Conservation (phyloP, 352 stramenopile species). For the Pythium aquatile region DNA sequence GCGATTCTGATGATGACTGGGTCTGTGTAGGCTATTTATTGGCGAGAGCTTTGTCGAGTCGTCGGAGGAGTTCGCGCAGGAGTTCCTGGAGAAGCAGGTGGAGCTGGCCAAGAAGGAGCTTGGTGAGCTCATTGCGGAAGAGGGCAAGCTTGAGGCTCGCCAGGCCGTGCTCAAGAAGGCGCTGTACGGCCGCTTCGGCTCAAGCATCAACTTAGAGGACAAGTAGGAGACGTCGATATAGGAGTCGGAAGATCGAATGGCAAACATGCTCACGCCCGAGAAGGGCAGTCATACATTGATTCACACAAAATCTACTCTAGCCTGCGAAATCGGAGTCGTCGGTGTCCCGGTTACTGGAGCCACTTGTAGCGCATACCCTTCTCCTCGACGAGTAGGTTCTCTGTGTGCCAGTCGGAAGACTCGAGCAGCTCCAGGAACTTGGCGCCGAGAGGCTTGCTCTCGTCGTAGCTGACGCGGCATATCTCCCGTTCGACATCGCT, state of each 20-base stretch:
- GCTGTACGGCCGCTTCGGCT: slow-evolving; percentile 95
- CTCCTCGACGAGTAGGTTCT: slow-evolving; percentile 68
- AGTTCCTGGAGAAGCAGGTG: slow-evolving; percentile 92
- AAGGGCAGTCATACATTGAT: not conserved
- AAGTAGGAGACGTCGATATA: slow-evolving; percentile 43
- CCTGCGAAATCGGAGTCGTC: slow-evolving; percentile 3
- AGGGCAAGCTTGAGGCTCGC: slow-evolving; percentile 85
- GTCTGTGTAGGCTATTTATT: slow-evolving; percentile 76
- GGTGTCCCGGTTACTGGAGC: slow-evolving; percentile 17
- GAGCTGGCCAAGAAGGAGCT: slow-evolving; percentile 78
- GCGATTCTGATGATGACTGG: not conserved
- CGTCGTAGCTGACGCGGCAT: slow-evolving; percentile 34
- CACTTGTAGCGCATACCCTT: slow-evolving; percentile 60
- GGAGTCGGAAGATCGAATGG: not conserved
- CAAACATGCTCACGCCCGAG: not conserved
- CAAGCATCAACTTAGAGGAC: slow-evolving; percentile 97
- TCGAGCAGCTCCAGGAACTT: slow-evolving; percentile 41
- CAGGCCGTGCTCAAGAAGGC: slow-evolving; percentile 94
- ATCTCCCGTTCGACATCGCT: slow-evolving; percentile 13
- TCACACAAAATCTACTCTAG: not conserved
- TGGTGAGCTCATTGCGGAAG: slow-evolving; percentile 81
- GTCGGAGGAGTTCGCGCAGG: slow-evolving; percentile 92
- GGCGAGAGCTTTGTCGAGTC: slow-evolving; percentile 95
- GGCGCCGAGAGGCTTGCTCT: slow-evolving; percentile 30
- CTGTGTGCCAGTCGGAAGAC: slow-evolving; percentile 49